phyloP scores from a whole-genome alignment of 805 yeast species.

The Lipomyces chichibuensis region DNA sequence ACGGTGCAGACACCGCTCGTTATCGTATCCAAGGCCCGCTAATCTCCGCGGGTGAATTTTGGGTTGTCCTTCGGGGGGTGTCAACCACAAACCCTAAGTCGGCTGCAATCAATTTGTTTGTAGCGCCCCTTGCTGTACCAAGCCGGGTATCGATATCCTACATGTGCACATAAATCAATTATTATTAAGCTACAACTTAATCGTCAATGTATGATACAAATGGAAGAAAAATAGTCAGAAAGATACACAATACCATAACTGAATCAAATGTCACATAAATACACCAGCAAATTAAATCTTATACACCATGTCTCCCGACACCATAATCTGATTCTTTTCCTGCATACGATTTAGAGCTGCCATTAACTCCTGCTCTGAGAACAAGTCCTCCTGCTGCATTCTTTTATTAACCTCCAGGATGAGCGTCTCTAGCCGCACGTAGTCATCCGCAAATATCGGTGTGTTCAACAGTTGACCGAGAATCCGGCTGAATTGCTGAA shows the following conservation, averaged over 20 bases:
- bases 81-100: too few species aligned
- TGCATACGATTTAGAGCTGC: slow-evolving; percentile 47
- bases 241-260: background rate
- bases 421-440: slow-evolving; percentile 48
- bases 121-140: too few species aligned
- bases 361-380: slow-evolving; percentile 44
- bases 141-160: too few species aligned
- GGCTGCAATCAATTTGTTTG: too few species aligned
- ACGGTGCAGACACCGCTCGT: too few species aligned
- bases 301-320: slow-evolving; percentile 44
- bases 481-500: slow-evolving; percentile 51
- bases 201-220: too few species aligned
- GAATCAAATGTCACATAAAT: background rate
- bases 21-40: too few species aligned
- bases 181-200: too few species aligned
- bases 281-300: slow-evolving; percentile 34
- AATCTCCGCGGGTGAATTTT: too few species aligned
- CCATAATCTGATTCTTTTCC: slow-evolving; percentile 46
- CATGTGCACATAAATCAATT: too few species aligned
- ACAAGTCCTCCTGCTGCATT: slow-evolving; percentile 48
- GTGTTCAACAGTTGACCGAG: slow-evolving; percentile 54
- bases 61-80: too few species aligned
- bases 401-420: slow-evolving; percentile 50
- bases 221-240: too few species aligned
- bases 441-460: slow-evolving; percentile 49